A percentile compares a stretch with the other conserved stretches of the same genome.
These are phyloP conservation scores for Fusarium haematococcum DNA, from an alignment of 2,329 filamentous ascomycete genomes.

Conservation along the genomic window DNA sequence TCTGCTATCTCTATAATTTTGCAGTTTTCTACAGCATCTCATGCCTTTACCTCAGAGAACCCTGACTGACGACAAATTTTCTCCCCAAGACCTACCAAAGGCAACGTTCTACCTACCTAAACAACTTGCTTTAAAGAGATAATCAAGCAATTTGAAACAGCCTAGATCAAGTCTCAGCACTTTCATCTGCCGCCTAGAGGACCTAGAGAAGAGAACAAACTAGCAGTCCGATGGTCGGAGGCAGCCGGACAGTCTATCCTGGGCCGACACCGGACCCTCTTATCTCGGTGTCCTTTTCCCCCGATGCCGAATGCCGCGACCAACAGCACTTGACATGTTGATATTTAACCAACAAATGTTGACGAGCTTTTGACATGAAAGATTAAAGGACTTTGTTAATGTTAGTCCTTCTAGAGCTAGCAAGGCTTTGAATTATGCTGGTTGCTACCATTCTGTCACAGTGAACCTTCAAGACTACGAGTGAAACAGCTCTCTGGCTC, in stretches of 20 bases:
- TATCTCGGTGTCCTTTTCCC: background rate
- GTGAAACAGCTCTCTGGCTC: no score
- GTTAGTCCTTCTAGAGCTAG: background rate
- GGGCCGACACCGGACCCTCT: background rate
- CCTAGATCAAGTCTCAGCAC: background rate
- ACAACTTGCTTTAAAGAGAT: background rate
- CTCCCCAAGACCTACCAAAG: no score
- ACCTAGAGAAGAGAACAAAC: background rate
- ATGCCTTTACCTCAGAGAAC: no score
- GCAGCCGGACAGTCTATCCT: background rate
- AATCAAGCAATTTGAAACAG: rapidly evolving
- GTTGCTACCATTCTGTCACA: background rate
- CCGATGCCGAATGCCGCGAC: background rate
- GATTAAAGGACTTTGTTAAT: no score
- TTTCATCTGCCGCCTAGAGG: background rate
- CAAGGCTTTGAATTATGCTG: background rate
- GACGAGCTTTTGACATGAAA: background rate
- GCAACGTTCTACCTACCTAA: no score
- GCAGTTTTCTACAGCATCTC: background rate
- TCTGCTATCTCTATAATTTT: background rate
- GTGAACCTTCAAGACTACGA: background rate
- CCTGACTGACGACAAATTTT: no score
- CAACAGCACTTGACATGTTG: background rate
- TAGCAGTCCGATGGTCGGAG: background rate
- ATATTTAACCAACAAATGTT: background rate